Percentiles rank a stretch among this genome's conserved stretches.
These are phyloP conservation scores for Sordaria brevicollis DNA, from an alignment of 495 filamentous ascomycete genomes.

Conservation along the genomic window DNA sequence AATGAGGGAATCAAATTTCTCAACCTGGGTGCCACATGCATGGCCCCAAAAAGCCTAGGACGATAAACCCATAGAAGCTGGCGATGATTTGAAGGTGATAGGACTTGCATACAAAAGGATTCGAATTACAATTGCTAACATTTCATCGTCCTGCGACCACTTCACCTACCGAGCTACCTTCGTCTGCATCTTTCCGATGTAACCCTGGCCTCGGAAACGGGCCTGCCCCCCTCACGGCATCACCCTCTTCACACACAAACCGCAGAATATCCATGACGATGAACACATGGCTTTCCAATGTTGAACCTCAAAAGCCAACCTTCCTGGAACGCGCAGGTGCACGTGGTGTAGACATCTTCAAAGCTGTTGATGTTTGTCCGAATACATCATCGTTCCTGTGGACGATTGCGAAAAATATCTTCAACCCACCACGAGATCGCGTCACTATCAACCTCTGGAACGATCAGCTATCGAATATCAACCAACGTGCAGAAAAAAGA, in stretches of 20 bases:
- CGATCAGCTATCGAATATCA: neutral
- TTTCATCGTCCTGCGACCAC: neutral
- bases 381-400: neutral
- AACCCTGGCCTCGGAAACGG: neutral
- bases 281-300: neutral
- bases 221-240: neutral
- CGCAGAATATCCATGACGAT: neutral
- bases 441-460: neutral
- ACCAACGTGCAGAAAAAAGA: neutral
- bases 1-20: neutral
- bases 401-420: neutral
- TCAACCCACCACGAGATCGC: neutral
- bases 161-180: neutral
- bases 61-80: neutral
- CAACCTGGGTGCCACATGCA: neutral
- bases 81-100: neutral
- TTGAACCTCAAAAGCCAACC: neutral
- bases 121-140: neutral
- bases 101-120: neutral
- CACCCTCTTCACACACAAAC: neutral
- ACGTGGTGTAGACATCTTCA: neutral
- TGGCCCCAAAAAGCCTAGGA: neutral
- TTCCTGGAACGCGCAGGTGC: neutral
- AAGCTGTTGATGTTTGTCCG: neutral
- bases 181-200: neutral